Evolutionary conservation across 441 rosid species (phyloP), one percentile per base, ranked within the genome.

Genomic region (Corymbia citriodora): DNA sequence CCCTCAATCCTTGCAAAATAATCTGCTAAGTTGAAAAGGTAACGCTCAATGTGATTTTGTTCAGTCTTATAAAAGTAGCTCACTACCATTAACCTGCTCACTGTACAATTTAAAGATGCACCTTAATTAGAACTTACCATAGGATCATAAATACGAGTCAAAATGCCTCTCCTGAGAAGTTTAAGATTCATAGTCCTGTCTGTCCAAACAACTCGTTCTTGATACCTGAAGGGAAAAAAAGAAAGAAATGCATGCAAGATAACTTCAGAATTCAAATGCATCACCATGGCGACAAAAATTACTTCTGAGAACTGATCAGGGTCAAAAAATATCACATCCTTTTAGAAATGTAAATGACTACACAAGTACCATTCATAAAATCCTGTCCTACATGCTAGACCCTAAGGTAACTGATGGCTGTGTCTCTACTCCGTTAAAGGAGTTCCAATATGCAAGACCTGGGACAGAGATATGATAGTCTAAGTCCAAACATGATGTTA

Each of bases 201-300:
- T 19, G 95, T 92, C 99, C 99, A 98, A 59, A 98, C 98, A 19
- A 98, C 93, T 63, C 90, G 96, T 88, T 97, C 98, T 57, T 88
- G 94, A 87, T 96, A 98, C 99, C 99, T 98, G 90, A 57, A 91
- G 87, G 54, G 90, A 52, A 40, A 72, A 72, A 36, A 63, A 65
- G 36, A 52, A 87, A 33, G 40, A 88, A 63, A 63, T 87, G 54
- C 85, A 85, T 36, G 11, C 68, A 10, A 79, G 57, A 83, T 16
- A 88, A 59, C 48, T 21, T 18, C 40, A 72, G n/a, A 89, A 87
- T 63, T 57, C 53, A 19, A 89, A 29, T 36, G 55, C 49, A 89
- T 79, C 29, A 23, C 49, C 49, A 40, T 74, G 48, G 36, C 21
- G 17, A 74, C 50, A 12, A 74, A 74, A 48, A 23, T 31, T 74